phyloP scores from a whole-genome alignment of 2,329 filamentous ascomycete genomes.

The Anthostomella pinea region DNA sequence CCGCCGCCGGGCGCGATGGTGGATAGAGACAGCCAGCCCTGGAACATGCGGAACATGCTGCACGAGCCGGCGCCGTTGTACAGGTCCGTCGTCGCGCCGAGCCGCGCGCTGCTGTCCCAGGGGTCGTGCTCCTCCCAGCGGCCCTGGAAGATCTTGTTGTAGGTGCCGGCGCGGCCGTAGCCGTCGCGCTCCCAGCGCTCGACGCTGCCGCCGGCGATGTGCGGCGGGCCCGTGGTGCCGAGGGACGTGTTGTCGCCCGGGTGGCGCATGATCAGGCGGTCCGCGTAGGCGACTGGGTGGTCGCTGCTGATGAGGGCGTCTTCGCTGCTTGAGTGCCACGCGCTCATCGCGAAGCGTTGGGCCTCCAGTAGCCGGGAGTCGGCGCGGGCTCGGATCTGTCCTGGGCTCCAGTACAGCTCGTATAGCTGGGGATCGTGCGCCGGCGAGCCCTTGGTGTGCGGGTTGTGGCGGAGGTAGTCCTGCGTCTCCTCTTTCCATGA shows the following conservation, averaged over 20 bases:
- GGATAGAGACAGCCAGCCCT: constrained; percentile 85
- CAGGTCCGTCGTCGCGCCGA: constrained; percentile 68
- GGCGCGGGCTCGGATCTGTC: constrained; percentile 63
- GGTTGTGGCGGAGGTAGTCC: constrained; percentile 63
- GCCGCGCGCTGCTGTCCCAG: constrained; percentile 70
- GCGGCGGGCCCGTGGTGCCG: constrained; percentile 66
- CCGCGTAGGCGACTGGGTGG: constrained; percentile 65
- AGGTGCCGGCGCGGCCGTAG: constrained; percentile 66
- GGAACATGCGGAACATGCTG: constrained; percentile 81
- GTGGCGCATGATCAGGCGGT: constrained; percentile 67
- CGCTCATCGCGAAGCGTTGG: constrained; percentile 59
- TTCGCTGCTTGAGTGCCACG: constrained; percentile 57
- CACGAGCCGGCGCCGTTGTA: constrained; percentile 80
- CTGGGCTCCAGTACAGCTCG: constrained; percentile 70
- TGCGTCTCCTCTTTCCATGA: constrained; percentile 63
- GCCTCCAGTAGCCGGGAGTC: constrained; percentile 62
- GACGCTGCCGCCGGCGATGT: constrained; percentile 71
- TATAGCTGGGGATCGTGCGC: constrained; percentile 63
- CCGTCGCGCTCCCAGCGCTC: constrained; percentile 73
- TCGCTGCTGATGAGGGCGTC: constrained; percentile 45
- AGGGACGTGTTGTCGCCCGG: constrained; percentile 68
- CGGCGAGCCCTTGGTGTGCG: constrained; percentile 59
- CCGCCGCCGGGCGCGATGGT: constrained; percentile 69
- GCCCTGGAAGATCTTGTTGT: constrained; percentile 70
- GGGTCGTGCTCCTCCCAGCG: constrained; percentile 79